These are phyloP conservation scores for Phlebopus sp. DNA, from an alignment of 1,284 basidiomycete genomes.

Conservation along the genomic window DNA sequence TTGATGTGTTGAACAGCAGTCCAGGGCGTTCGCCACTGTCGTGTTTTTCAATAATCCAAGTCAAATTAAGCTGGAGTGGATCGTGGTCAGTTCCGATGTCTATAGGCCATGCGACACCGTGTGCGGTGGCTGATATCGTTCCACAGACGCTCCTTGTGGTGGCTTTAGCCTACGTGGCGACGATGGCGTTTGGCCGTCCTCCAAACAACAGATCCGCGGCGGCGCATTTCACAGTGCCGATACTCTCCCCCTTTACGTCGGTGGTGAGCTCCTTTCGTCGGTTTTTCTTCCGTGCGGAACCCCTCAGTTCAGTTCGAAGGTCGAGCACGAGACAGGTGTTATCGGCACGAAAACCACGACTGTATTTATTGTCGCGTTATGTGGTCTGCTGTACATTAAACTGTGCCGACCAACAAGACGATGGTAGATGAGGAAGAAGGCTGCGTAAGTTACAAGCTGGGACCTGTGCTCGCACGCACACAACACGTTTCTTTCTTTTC, in stretches of 20 bases:
- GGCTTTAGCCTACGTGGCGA: slow-evolving; percentile 41
- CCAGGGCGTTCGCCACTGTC: slow-evolving; percentile 39
- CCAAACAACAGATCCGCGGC: slow-evolving; percentile 34
- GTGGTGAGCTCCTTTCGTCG: slow-evolving; percentile 44
- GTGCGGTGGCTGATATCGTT: slow-evolving; percentile 14
- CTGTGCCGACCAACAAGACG: slow-evolving; percentile 18
- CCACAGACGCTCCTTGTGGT: slow-evolving; percentile 32
- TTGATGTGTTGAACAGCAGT: slow-evolving; percentile 33
- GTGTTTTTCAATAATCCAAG: slow-evolving; percentile 42
- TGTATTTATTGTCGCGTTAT: slow-evolving; percentile 35
- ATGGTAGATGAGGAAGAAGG: no score
- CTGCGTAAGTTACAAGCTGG: no score
- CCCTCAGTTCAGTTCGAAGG: slow-evolving; percentile 33
- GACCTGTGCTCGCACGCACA: no score
- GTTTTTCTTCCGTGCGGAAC: background rate
- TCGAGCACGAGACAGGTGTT: slow-evolving; percentile 60
- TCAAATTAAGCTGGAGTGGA: slow-evolving; percentile 45
- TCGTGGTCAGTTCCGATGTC: slow-evolving; percentile 41
- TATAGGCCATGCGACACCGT: background rate
- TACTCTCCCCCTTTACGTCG: slow-evolving; percentile 65
- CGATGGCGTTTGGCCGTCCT: slow-evolving; percentile 24
- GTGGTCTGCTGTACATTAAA: slow-evolving; percentile 38
- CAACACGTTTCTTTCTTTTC: no score
- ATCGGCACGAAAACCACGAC: slow-evolving; percentile 45
- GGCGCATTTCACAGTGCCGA: slow-evolving; percentile 65